Evolutionary conservation across 768 basidiomycete species (phyloP).

Genomic region (Suillus occidentalis): DNA sequence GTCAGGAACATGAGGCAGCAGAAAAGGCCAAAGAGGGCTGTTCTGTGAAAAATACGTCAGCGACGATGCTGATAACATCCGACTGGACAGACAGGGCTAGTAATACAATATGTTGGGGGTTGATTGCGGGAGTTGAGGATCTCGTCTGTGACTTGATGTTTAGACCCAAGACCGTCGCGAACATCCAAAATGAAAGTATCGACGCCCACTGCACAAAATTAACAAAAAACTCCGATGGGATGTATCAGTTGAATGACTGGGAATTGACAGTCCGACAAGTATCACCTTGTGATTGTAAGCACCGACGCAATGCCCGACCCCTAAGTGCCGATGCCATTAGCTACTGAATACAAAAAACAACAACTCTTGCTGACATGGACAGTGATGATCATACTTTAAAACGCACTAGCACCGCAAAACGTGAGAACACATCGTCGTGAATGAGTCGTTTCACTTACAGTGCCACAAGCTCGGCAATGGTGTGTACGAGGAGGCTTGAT

Average conservation of each 20-base stretch:
- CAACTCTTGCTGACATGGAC: slow-evolving; percentile 62
- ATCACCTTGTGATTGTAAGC: slow-evolving; percentile 85
- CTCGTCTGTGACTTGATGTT: slow-evolving; percentile 37
- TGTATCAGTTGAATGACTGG: neutral
- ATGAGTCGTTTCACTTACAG: slow-evolving; percentile 44
- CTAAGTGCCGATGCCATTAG: slow-evolving; percentile 31
- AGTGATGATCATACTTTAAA: slow-evolving; percentile 85
- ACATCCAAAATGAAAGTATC: slow-evolving; percentile 62
- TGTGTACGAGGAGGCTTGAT: slow-evolving; percentile 76
- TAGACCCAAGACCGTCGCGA: slow-evolving; percentile 58
- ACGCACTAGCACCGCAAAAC: slow-evolving; percentile 57
- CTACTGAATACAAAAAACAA: neutral
- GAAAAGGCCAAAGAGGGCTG: slow-evolving; percentile 75
- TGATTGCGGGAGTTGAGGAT: slow-evolving; percentile 35
- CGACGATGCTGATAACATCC: neutral
- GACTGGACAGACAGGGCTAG: slow-evolving; percentile 66
- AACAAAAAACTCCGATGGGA: slow-evolving; percentile 66
- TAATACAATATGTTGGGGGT: slow-evolving; percentile 70
- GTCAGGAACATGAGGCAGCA: slow-evolving; percentile 52
- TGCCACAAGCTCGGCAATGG: slow-evolving; percentile 84
- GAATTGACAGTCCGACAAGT: slow-evolving; percentile 11
- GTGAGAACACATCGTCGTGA: slow-evolving; percentile 1
- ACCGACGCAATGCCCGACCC: slow-evolving; percentile 95
- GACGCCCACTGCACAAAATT: slow-evolving; percentile 70
- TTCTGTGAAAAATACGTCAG: slow-evolving; percentile 38